phyloP scores from a whole-genome alignment of 164 flowering plant species.

The Saururus chinensis region DNA sequence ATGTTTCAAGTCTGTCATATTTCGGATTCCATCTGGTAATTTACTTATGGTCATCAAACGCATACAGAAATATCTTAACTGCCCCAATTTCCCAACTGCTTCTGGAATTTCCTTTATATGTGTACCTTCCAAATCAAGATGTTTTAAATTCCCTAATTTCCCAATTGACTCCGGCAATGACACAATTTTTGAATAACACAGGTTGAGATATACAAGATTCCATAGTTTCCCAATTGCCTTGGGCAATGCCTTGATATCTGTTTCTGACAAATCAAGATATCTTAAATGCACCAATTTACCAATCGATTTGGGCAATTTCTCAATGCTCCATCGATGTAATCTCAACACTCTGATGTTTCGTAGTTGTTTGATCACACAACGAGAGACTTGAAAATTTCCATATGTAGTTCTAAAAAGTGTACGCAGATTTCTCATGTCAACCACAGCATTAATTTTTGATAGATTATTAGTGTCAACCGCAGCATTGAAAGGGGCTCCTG shows the following conservation, averaged over 20 bases:
- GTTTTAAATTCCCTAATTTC: constrained; percentile 6
- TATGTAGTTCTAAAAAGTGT: no score
- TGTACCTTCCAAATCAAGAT: constrained; percentile 8
- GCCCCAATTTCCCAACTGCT: no score
- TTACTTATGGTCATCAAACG: background rate
- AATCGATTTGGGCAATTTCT: background rate
- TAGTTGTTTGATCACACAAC: background rate
- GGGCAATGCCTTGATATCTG: background rate
- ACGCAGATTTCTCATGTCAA: background rate
- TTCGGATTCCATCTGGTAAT: constrained; percentile 6
- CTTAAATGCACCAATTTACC: background rate
- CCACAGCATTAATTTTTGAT: background rate
- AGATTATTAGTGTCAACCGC: no score
- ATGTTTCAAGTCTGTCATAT: constrained; percentile 5
- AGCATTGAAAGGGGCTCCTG: background rate
- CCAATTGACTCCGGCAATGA: constrained; percentile 4
- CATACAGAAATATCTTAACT: no score
- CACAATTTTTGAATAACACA: background rate
- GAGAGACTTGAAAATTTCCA: no score
- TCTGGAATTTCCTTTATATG: no score
- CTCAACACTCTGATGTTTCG: background rate
- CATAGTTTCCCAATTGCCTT: no score
- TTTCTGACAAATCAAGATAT: background rate
- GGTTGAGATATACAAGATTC: constrained; percentile 1
- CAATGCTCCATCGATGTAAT: background rate